Percentiles rank a stretch among this genome's conserved stretches.
Evolutionary conservation across 2,329 filamentous ascomycete species (phyloP).

Genomic region (Emergomyces pasteurianus): DNA sequence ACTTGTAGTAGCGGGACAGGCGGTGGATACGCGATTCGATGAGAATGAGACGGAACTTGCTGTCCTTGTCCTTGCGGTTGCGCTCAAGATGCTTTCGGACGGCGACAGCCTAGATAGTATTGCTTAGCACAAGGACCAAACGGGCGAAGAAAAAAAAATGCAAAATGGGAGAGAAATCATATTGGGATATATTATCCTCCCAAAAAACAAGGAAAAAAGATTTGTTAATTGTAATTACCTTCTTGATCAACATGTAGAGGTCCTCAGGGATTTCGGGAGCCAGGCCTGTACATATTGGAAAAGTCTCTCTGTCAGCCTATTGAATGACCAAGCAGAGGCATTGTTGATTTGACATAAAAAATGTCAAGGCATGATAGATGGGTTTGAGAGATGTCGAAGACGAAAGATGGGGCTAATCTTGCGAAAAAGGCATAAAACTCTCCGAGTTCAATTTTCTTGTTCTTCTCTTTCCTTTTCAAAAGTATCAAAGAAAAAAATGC

Average conservation of each 20-base stretch:
- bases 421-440: no score
- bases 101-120: conserved; percentile 60
- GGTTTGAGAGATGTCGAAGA: neutral
- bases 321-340: conserved; percentile 75
- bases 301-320: conserved; percentile 82
- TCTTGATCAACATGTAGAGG: conserved; percentile 99
- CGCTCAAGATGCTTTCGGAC: conserved; percentile 99
- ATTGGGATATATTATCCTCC: neutral
- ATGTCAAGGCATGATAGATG: neutral
- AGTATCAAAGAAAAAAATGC: neutral
- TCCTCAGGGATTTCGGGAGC: conserved; percentile 98
- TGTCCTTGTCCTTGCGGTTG: conserved; percentile 99
- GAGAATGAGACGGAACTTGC: conserved; percentile 99
- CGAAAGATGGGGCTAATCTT: neutral
- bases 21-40: conserved; percentile 99
- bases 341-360: conserved; percentile 6
- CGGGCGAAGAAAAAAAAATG: no score
- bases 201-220: neutral
- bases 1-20: conserved; percentile 99
- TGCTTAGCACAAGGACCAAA: neutral
- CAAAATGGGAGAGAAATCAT: neutral
- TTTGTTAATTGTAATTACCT: conserved; percentile 47
- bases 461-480: no score
- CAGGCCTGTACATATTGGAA: conserved; percentile 59
- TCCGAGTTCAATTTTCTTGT: no score